Percentiles rank a stretch among this genome's conserved stretches.
Conservation (phyloP, 2,329 filamentous ascomycete genomes). For the Ophiostoma piceae region DNA sequence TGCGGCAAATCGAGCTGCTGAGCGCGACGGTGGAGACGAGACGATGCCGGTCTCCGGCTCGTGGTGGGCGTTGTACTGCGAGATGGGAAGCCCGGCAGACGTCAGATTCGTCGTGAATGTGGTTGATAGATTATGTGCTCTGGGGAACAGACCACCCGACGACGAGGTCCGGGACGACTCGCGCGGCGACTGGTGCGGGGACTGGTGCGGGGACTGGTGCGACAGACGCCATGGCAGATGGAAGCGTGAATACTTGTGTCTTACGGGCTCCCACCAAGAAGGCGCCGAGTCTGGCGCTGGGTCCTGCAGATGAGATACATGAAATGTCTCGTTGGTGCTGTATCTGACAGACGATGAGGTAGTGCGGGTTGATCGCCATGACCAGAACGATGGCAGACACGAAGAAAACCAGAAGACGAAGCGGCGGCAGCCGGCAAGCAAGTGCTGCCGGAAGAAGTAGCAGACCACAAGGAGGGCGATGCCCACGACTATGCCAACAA, state of each 20-base stretch:
- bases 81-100: not conserved
- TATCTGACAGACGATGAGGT: not conserved
- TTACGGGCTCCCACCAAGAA: slow-evolving; percentile 9
- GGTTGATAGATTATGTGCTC: not conserved
- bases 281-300: not conserved
- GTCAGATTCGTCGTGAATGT: not conserved
- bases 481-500: not conserved
- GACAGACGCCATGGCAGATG: not conserved
- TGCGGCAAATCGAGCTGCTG: not conserved
- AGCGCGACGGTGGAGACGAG: not conserved
- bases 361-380: not conserved
- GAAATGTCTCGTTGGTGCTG: not conserved
- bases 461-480: not conserved
- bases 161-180: not conserved
- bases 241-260: not conserved
- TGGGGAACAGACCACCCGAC: not conserved
- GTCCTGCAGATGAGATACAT: slow-evolving; percentile 21
- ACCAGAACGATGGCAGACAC: not conserved
- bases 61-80: not conserved
- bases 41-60: not conserved
- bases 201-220: not conserved
- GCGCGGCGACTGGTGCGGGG: not conserved
- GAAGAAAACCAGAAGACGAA: not conserved
- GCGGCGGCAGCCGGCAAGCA: not conserved
- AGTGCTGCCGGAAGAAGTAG: not conserved